These are phyloP conservation scores for Dictyostelium citrinum DNA, from an alignment of 78 protist species.

Conservation along the genomic window DNA sequence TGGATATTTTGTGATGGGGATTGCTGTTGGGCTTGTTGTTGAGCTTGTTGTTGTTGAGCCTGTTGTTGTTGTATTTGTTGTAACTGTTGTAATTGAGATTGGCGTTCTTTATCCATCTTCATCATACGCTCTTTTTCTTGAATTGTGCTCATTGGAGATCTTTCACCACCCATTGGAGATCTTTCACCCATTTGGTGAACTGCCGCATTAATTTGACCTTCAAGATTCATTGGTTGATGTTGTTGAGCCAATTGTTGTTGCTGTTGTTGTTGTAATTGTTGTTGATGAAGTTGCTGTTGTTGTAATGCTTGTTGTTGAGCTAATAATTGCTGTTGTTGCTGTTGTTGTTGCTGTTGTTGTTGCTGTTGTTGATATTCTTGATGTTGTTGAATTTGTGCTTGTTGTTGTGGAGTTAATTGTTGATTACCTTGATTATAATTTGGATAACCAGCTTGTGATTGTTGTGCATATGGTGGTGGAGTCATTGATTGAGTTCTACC, in stretches of 20 bases:
- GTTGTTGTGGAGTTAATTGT: not conserved
- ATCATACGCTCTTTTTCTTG: not conserved
- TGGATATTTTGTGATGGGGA: not conserved
- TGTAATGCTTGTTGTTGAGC: not conserved
- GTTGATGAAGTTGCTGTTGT: conserved; percentile 8
- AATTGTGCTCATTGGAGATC: not conserved
- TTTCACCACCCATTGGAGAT: conserved; percentile 25
- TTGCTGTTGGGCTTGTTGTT: conserved; percentile 15
- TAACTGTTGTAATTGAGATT: not conserved
- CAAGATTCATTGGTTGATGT: conserved; percentile 5
- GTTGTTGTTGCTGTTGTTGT: conserved; percentile 25
- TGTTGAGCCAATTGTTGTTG: conserved; percentile 10
- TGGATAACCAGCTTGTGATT: not conserved
- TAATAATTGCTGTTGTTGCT: not conserved
- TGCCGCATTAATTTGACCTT: conserved; percentile 1
- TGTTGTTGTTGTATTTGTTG: conserved; percentile 13
- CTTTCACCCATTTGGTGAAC: conserved; percentile 26
- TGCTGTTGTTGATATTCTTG: conserved; percentile 26
- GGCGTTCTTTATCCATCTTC: not conserved
- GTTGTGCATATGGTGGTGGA: not conserved
- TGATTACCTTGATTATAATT: not conserved
- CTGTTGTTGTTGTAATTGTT: conserved; percentile 5
- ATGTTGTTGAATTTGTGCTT: conserved; percentile 7
- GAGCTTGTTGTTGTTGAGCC: conserved; percentile 7
- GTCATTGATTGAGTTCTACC: not conserved